Evolutionary conservation across 2,329 filamentous ascomycete species (phyloP).

Genomic region (Microdochium trichocladiopsis): DNA sequence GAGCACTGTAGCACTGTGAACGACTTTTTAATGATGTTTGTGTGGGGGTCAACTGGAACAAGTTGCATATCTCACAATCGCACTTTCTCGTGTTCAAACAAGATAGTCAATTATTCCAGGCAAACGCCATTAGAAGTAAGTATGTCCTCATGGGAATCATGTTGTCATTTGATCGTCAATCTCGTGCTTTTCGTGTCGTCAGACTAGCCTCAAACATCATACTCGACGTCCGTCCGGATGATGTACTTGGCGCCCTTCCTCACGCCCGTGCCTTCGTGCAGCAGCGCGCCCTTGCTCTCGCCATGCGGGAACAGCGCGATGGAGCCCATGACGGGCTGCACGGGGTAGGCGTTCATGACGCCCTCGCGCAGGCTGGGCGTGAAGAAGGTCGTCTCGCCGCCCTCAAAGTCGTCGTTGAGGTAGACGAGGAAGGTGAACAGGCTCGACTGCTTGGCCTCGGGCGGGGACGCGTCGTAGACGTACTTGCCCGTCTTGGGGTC

Average conservation of each 20-base stretch:
- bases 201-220: constrained; percentile 41
- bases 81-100: no score
- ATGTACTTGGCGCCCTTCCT: constrained; percentile 61
- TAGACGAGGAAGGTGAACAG: constrained; percentile 65
- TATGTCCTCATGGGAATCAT: no score
- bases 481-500: constrained; percentile 44
- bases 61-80: no score
- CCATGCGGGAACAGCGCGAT: constrained; percentile 66
- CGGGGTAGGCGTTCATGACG: constrained; percentile 60
- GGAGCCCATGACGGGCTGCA: constrained; percentile 61
- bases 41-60: no score
- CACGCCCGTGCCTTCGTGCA: constrained; percentile 67
- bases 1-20: no score
- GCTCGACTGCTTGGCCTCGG: constrained; percentile 53
- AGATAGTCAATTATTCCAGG: no score
- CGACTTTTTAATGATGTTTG: no score
- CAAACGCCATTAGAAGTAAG: no score
- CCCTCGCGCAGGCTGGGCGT: constrained; percentile 58
- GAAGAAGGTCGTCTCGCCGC: constrained; percentile 67
- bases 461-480: constrained; percentile 59
- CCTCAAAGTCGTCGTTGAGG: constrained; percentile 65
- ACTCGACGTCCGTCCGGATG: constrained; percentile 64
- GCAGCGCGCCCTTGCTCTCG: constrained; percentile 54
- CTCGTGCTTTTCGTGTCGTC: no score
- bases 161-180: no score